Percentiles rank a stretch among this genome's conserved stretches.
phyloP scores from a whole-genome alignment of 306 rosid genomes.

The Quercus gilva region DNA sequence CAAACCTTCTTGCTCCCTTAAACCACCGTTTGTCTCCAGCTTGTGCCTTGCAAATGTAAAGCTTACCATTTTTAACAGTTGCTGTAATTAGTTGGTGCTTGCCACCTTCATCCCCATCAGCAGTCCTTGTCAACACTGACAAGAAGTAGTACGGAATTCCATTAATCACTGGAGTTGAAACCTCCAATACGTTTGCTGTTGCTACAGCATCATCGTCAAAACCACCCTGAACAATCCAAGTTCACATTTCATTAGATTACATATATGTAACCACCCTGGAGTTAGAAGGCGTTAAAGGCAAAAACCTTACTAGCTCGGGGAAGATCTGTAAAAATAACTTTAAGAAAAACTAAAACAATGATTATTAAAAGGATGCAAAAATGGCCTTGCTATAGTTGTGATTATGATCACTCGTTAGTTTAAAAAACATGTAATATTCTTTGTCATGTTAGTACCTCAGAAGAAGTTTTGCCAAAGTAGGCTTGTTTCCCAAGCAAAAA shows the following conservation, averaged over 20 bases:
- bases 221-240: slow-evolving; percentile 65
- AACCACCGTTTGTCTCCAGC: slow-evolving; percentile 99
- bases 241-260: slow-evolving; percentile 21
- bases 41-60: slow-evolving; percentile 91
- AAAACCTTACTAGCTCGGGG: too few relatives aligned
- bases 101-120: slow-evolving; percentile 98
- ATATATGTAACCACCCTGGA: not conserved
- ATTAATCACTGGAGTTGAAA: slow-evolving; percentile 21
- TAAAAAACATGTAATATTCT: not conserved
- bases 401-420: not conserved
- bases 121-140: slow-evolving; percentile 92
- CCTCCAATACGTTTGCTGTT: slow-evolving; percentile 77
- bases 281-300: not conserved
- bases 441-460: slow-evolving; percentile 65
- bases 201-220: slow-evolving; percentile 81
- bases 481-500: slow-evolving; percentile 88
- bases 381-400: too few relatives aligned
- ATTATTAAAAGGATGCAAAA: not conserved
- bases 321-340: not conserved
- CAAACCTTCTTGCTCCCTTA: slow-evolving; percentile 88
- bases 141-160: slow-evolving; percentile 67
- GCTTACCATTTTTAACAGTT: slow-evolving; percentile 78
- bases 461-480: slow-evolving; percentile 75
- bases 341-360: not conserved
- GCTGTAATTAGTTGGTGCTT: slow-evolving; percentile 89